Base-by-base conservation (phyloP, 768 basidiomycete species). In the Suillus spraguei region DNA sequence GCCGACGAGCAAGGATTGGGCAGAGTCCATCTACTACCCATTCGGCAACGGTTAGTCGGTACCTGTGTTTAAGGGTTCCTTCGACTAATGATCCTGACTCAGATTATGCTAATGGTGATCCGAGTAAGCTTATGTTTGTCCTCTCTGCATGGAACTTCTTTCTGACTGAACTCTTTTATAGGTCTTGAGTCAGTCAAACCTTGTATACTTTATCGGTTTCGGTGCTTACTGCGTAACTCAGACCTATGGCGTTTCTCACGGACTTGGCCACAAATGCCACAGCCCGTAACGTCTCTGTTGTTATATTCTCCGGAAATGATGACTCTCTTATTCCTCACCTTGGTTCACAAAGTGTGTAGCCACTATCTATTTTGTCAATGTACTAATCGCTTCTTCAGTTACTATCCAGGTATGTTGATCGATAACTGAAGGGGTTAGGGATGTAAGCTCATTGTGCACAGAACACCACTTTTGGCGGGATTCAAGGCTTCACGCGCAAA, bases 391-490 rank as follows among this genome's bases (percentile, higher is more conserved):
- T 66, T n/a, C 67, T 17, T 32, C 60, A 87, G 85, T 87, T 46
- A 79, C 82, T 14, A 88, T 88, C 33, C 86, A 86, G 72, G 85
- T 84, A 41, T 49, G 71, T 65, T 41, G 24, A 28, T 14, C 8
- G 5, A 44, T 44, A 9, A 56, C 59, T 6, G 16, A 41, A n/a
- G 54, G 28, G 28, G 2, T 28, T 4, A 28, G 28, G 13, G 14
- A 16, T 38, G 50, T 11, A 41, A 67, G 6, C 39, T 38, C 5
- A 28, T 55, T 20, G 0, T 61, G 22, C 50, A 0, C 59, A 91
- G 87, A 92, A 92, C 68, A 90, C 89, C 32, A 91, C 91, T 0
- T 92, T 91, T 66, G 90, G 89, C 32, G 90, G 89, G 7, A 86
- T 87, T 49, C 88, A 85, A 73, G 91, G 91, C 4, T 92, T 92